Conservation (phyloP, 345 rosid species). For the Odontarrhena argentea region DNA sequence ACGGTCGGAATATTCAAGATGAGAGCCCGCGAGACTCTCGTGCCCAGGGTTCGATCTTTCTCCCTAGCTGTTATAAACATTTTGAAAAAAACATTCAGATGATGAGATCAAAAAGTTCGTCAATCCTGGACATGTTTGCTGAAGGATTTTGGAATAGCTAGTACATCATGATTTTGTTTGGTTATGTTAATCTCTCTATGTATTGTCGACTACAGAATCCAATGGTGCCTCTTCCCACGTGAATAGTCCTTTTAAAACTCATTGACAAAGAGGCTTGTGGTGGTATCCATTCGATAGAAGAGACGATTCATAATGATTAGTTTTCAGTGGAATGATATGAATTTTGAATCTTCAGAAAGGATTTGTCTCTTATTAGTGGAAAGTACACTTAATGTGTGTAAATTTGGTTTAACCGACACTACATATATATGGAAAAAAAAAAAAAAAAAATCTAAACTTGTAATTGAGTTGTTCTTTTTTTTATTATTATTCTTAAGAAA, state of each 20-base stretch:
- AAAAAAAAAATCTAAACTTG: not conserved
- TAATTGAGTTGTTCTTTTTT: not conserved
- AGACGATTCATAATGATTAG: not conserved
- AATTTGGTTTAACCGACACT: not conserved
- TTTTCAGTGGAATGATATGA: slow-evolving; percentile 4
- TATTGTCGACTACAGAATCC: slow-evolving; percentile 1
- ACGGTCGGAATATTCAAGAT: no score
- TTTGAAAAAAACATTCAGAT: no score
- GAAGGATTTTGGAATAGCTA: no score
- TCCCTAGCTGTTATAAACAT: no score
- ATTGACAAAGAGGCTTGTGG: not conserved
- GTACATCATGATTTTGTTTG: not conserved
- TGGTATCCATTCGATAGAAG: not conserved
- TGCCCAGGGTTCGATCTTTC: no score
- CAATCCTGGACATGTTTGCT: no score
- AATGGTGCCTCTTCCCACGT: not conserved
- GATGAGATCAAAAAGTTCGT: no score
- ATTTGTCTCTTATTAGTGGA: slow-evolving; percentile 20
- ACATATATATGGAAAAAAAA: not conserved
- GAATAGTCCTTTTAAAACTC: not conserved
- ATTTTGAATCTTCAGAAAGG: not conserved
- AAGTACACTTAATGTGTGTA: not conserved
- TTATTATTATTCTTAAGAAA: no score
- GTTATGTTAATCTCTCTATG: not conserved
- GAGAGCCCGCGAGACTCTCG: no score